Conservation (phyloP, 805 yeast genomes). For the Wickerhamiella qilinensis region DNA sequence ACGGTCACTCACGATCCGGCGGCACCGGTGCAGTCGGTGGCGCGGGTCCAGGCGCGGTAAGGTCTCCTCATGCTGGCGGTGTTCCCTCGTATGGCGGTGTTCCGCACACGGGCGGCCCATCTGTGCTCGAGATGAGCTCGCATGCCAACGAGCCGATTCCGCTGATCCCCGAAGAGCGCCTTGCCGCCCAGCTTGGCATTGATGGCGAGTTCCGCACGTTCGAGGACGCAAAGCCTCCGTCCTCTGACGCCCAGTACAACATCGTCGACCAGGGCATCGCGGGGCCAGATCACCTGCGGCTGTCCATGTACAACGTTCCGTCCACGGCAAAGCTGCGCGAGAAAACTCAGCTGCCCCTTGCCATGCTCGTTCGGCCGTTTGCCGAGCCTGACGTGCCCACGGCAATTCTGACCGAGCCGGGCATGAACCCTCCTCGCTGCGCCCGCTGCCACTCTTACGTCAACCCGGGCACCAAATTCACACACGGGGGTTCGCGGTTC, state of each 20-base stretch:
- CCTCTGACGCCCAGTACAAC: slow-evolving; percentile 53
- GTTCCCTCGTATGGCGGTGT: not conserved
- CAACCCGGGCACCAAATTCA: slow-evolving; percentile 64
- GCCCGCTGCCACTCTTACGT: slow-evolving; percentile 80
- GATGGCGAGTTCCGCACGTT: slow-evolving; percentile 45
- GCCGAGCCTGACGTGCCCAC: slow-evolving; percentile 42
- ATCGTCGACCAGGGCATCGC: slow-evolving; percentile 74
- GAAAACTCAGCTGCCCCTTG: slow-evolving; percentile 64
- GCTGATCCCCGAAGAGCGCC: slow-evolving; percentile 15
- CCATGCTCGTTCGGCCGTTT: slow-evolving; percentile 71
- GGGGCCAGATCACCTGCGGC: slow-evolving; percentile 60
- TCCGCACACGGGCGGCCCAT: not conserved
- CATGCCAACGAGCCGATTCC: slow-evolving; percentile 6
- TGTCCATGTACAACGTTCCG: slow-evolving; percentile 75
- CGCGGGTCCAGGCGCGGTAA: no score
- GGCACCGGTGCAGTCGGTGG: no score
- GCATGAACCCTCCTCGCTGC: slow-evolving; percentile 57
- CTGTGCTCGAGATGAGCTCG: not conserved
- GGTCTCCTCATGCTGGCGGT: no score
- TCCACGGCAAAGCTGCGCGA: slow-evolving; percentile 50
- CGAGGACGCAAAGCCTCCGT: slow-evolving; percentile 68
- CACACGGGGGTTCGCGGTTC: slow-evolving; percentile 42
- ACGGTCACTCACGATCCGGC: no score
- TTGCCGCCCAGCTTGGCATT: slow-evolving; percentile 11
- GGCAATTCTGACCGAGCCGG: not conserved